A percentile compares a stretch with the other conserved stretches of the same genome.
Conservation (phyloP, 768 basidiomycete genomes). For the Xanthoconium stramineum region DNA sequence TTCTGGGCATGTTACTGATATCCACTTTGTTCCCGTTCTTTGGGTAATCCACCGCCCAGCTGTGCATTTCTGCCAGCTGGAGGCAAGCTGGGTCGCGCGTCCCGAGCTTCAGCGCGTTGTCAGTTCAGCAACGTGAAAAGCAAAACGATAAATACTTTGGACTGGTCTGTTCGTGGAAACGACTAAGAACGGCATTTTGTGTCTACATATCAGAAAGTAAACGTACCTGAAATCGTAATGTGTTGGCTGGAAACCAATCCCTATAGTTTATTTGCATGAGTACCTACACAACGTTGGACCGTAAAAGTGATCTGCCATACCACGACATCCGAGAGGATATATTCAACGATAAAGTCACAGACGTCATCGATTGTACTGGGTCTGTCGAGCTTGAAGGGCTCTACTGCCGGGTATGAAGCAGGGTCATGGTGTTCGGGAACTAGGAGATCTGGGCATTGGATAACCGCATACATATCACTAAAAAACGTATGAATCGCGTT, state of each 20-base stretch:
- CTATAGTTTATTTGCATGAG: constrained; percentile 32
- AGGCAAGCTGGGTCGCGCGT: constrained; percentile 56
- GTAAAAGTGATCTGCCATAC: constrained; percentile 35
- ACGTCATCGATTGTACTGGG: constrained; percentile 64
- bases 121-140: neutral
- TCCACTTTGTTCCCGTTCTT: constrained; percentile 69
- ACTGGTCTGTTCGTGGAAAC: constrained; percentile 51
- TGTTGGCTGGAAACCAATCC: constrained; percentile 67
- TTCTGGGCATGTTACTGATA: constrained; percentile 46
- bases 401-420: constrained; percentile 44
- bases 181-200: neutral
- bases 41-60: constrained; percentile 70
- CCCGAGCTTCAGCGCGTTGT: constrained; percentile 43
- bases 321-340: constrained; percentile 76
- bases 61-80: constrained; percentile 51
- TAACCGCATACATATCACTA: constrained; percentile 64
- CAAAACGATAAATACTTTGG: constrained; percentile 42
- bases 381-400: constrained; percentile 35
- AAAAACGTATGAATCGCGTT: neutral
- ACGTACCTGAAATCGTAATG: constrained; percentile 63
- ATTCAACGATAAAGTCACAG: constrained; percentile 76
- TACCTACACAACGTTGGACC: neutral
- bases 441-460: constrained; percentile 49
- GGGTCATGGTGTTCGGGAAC: constrained; percentile 46
- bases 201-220: neutral